Conservation (phyloP, 2,329 filamentous ascomycete species). For the Colletotrichum tropicicola region DNA sequence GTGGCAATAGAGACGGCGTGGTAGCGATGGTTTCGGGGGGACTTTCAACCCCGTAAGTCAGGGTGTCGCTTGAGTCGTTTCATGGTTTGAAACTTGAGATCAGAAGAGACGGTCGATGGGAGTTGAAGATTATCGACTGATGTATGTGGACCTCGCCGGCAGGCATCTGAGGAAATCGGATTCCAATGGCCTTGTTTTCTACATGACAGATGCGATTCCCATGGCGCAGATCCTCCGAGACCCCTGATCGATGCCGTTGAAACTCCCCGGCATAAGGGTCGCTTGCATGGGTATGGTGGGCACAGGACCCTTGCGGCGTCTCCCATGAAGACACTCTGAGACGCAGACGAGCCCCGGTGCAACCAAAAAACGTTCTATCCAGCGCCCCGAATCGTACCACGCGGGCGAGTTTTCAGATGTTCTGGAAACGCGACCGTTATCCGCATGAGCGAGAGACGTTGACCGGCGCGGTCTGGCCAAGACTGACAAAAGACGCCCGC, state of each 20-base stretch:
- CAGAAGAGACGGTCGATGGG: slow-evolving; percentile 8
- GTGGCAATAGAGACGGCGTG: background rate
- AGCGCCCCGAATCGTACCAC: slow-evolving; percentile 25
- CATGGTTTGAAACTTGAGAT: slow-evolving; percentile 7
- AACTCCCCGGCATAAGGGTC: slow-evolving; percentile 19
- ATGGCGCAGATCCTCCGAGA: slow-evolving; percentile 3
- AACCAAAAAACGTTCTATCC: slow-evolving; percentile 26
- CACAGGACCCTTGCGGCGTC: slow-evolving; percentile 19
- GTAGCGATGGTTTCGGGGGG: background rate
- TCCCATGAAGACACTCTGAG: slow-evolving; percentile 21
- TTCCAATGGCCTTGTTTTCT: background rate
- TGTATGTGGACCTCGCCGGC: slow-evolving; percentile 9
- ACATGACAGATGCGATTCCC: slow-evolving; percentile 6
- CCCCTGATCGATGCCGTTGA: slow-evolving; percentile 9
- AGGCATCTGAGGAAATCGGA: background rate
- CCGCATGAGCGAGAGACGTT: slow-evolving; percentile 12
- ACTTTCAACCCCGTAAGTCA: background rate
- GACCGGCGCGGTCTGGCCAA: slow-evolving; percentile 7
- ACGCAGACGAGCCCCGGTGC: slow-evolving; percentile 12
- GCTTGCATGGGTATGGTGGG: slow-evolving; percentile 9
- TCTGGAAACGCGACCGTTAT: slow-evolving; percentile 7
- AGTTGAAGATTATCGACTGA: slow-evolving; percentile 18
- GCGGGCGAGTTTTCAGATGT: slow-evolving; percentile 17
- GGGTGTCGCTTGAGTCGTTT: slow-evolving; percentile 15
- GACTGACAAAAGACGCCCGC: slow-evolving; percentile 9